These are phyloP conservation scores for Escovopsis sp. DNA, from an alignment of 2,329 filamentous ascomycete species.

Conservation along the genomic window DNA sequence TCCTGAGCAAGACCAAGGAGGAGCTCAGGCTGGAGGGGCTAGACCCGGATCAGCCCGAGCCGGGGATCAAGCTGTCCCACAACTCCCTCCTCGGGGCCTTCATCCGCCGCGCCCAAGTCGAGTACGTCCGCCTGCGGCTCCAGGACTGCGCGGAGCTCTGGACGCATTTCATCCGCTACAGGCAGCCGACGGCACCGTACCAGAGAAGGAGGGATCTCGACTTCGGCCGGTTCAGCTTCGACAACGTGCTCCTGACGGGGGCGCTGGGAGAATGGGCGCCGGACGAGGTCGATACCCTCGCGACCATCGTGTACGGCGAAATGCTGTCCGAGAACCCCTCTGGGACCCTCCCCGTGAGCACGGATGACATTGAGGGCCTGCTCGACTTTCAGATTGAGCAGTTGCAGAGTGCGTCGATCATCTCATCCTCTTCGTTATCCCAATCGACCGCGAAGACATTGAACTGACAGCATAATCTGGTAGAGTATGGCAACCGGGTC, in stretches of 20 bases:
- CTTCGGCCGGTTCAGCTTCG: conserved; percentile 41
- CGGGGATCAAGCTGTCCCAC: conserved; percentile 46
- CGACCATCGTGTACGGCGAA: conserved; percentile 35
- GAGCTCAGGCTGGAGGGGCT: conserved; percentile 34
- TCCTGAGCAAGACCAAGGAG: conserved; percentile 48
- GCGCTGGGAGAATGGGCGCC: conserved; percentile 33
- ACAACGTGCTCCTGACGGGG: conserved; percentile 35
- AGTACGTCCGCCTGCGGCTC: conserved; percentile 70
- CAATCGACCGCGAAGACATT: too few relatives aligned
- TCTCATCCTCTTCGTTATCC: background rate
- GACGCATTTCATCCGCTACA: conserved; percentile 68
- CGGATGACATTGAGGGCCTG: conserved; percentile 64
- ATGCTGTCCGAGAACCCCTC: conserved; percentile 30
- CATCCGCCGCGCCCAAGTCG: conserved; percentile 58
- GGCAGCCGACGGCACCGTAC: conserved; percentile 54
- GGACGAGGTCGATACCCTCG: conserved; percentile 28
- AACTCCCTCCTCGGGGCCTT: conserved; percentile 73
- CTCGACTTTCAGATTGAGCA: conserved; percentile 80
- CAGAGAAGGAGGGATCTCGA: conserved; percentile 48
- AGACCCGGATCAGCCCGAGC: conserved; percentile 27
- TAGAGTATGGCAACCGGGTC: conserved; percentile 63
- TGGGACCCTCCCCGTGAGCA: conserved; percentile 42
- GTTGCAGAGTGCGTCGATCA: conserved; percentile 51
- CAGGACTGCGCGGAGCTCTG: conserved; percentile 65
- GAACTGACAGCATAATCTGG: conserved; percentile 5